A percentile compares a stretch with the other conserved stretches of the same genome.
phyloP scores from a whole-genome alignment of 2,329 filamentous ascomycete species.

The Tolypocladium ovalisporum region DNA sequence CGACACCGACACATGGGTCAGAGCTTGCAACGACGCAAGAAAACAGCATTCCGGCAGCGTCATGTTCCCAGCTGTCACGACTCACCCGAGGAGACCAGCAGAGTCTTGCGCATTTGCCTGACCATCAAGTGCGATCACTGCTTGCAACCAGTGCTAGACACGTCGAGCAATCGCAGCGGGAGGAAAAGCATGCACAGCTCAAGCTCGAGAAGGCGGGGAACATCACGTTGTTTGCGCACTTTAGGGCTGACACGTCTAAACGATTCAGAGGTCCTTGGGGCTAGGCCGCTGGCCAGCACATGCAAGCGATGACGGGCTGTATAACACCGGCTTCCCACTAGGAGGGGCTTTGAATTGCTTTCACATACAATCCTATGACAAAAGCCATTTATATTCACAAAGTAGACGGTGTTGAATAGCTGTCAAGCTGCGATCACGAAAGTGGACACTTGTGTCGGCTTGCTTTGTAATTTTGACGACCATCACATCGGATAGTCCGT shows the following conservation, averaged over 20 bases:
- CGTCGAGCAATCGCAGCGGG: not conserved
- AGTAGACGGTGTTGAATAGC: too few relatives aligned
- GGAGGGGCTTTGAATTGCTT: not conserved
- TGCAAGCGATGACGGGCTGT: not conserved
- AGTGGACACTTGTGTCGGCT: too few relatives aligned
- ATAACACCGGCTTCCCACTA: not conserved
- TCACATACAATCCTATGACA: not conserved
- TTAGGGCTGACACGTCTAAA: not conserved
- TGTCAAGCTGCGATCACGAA: too few relatives aligned
- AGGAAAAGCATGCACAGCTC: not conserved
- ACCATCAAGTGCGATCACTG: not conserved
- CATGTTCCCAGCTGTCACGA: not conserved
- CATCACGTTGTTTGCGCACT: not conserved
- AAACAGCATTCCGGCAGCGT: not conserved
- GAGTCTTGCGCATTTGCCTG: not conserved
- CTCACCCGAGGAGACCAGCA: not conserved
- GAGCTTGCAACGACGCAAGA: not conserved
- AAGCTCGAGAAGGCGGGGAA: not conserved
- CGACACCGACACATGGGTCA: not conserved
- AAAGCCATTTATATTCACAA: not conserved
- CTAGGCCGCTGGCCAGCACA: not conserved
- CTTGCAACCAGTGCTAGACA: not conserved
- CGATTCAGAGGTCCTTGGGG: not conserved
- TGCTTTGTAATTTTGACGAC: too few relatives aligned
- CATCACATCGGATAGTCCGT: too few relatives aligned